Percentiles rank a stretch among this genome's conserved stretches.
These are phyloP conservation scores for Sergeia podlipaevii DNA, from an alignment of 208 protist species.

Conservation along the genomic window DNA sequence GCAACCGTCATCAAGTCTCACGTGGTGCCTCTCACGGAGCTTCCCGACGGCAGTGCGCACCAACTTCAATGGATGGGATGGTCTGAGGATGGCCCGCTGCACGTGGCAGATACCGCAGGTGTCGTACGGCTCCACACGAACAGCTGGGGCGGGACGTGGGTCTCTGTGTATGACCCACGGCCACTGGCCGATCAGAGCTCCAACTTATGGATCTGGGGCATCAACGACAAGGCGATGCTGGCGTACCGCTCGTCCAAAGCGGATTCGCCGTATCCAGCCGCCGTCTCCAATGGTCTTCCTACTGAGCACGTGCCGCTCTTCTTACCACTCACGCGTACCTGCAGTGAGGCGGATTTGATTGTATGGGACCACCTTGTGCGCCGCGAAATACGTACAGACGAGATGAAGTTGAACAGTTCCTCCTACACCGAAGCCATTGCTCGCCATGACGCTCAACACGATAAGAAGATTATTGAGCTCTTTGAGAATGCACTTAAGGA, in stretches of 20 bases:
- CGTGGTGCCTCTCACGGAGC: conserved; percentile 53
- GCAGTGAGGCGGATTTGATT: conserved; percentile 23
- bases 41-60: conserved; percentile 37
- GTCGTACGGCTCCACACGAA: conserved; percentile 79
- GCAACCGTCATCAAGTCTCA: conserved; percentile 29
- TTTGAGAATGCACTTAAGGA: conserved; percentile 58
- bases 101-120: conserved; percentile 74
- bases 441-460: conserved; percentile 70
- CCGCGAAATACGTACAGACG: conserved; percentile 66
- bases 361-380: conserved; percentile 69
- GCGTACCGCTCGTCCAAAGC: conserved; percentile 62
- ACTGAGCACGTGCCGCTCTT: conserved; percentile 59
- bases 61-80: conserved; percentile 87
- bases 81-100: conserved; percentile 84
- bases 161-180: conserved; percentile 78
- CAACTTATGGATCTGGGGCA: conserved; percentile 61
- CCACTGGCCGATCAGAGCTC: conserved; percentile 22
- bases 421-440: conserved; percentile 73
- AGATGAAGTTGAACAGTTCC: conserved; percentile 65
- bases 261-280: conserved; percentile 68
- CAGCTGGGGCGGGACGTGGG: conserved; percentile 76
- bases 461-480: conserved; percentile 69
- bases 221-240: conserved; percentile 55
- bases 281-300: conserved; percentile 56
- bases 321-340: conserved; percentile 51